These are phyloP conservation scores for Rusavskia elegans DNA, from an alignment of 495 filamentous ascomycete species.

Conservation along the genomic window DNA sequence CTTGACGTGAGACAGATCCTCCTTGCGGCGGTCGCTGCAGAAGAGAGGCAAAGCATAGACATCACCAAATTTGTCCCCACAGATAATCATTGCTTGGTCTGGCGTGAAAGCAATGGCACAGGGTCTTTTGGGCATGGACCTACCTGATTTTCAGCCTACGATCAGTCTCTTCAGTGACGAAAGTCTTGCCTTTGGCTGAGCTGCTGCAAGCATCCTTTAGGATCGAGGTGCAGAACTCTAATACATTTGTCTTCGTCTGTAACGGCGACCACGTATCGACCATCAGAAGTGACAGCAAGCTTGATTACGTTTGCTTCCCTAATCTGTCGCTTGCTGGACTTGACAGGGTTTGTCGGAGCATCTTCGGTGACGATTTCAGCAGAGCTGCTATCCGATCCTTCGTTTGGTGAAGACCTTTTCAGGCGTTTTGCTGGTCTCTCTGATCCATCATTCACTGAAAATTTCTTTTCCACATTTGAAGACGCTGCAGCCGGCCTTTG, in stretches of 20 bases:
- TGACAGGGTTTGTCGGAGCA: constrained; percentile 12
- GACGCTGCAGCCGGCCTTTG: no score
- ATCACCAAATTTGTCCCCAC: constrained; percentile 90
- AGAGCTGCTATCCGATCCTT: constrained; percentile 6
- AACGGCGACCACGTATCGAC: constrained; percentile 53
- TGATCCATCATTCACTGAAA: constrained; percentile 14
- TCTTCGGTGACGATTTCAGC: constrained; percentile 10
- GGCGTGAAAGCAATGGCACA: constrained; percentile 53
- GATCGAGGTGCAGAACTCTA: constrained; percentile 56
- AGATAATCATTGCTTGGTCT: constrained; percentile 54
- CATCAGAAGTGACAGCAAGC: constrained; percentile 39
- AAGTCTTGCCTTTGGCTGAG: constrained; percentile 53
- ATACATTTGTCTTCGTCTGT: constrained; percentile 85
- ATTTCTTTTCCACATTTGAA: background rate
- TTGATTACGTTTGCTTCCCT: constrained; percentile 15
- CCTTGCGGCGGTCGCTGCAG: background rate
- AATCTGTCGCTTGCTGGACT: constrained; percentile 15
- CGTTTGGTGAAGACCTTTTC: constrained; percentile 25
- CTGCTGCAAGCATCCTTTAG: constrained; percentile 42
- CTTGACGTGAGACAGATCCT: background rate
- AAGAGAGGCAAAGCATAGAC: constrained; percentile 73
- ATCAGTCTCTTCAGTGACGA: background rate
- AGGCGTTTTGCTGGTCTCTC: constrained; percentile 34
- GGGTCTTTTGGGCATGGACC: constrained; percentile 78
- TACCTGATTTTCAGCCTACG: constrained; percentile 18